phyloP scores from a whole-genome alignment of 1,139 yeast genomes.

The Sporopachydermia cereana region DNA sequence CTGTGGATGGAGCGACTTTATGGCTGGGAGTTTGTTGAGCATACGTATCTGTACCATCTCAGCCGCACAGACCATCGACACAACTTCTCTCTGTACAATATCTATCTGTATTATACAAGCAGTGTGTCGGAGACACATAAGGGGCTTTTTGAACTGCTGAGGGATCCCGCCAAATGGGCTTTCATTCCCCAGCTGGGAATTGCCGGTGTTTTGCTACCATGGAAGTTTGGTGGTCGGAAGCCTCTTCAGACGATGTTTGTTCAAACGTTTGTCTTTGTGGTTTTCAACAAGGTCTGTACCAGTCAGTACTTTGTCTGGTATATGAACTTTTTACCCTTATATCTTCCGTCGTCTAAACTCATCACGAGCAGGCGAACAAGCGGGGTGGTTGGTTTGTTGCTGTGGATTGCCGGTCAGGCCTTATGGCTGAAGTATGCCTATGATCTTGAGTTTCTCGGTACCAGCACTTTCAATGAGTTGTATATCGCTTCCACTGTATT shows the following conservation, averaged over 20 bases:
- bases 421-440: conserved; percentile 75
- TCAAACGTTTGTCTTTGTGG: conserved; percentile 86
- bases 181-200: conserved; percentile 72
- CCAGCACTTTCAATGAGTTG: conserved; percentile 49
- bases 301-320: conserved; percentile 94
- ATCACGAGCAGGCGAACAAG: conserved; percentile 18
- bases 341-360: conserved; percentile 35
- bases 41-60: conserved; percentile 76
- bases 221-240: conserved; percentile 40
- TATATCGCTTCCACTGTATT: conserved; percentile 51
- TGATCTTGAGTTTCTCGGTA: conserved; percentile 69
- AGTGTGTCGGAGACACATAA: conserved; percentile 17
- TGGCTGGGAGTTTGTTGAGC: conserved; percentile 65
- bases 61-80: conserved; percentile 85
- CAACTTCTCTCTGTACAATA: conserved; percentile 81
- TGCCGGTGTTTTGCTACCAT: conserved; percentile 49
- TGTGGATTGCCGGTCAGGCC: conserved; percentile 68
- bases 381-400: conserved; percentile 30
- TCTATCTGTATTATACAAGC: conserved; percentile 58
- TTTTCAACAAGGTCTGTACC: conserved; percentile 89
- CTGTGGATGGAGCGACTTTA: conserved; percentile 51
- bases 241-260: conserved; percentile 58
- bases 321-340: conserved; percentile 70
- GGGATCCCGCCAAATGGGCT: conserved; percentile 36
- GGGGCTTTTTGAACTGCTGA: not conserved